Base-by-base conservation (phyloP, 495 filamentous ascomycete genomes). In the Aspergillus sparsus region DNA sequence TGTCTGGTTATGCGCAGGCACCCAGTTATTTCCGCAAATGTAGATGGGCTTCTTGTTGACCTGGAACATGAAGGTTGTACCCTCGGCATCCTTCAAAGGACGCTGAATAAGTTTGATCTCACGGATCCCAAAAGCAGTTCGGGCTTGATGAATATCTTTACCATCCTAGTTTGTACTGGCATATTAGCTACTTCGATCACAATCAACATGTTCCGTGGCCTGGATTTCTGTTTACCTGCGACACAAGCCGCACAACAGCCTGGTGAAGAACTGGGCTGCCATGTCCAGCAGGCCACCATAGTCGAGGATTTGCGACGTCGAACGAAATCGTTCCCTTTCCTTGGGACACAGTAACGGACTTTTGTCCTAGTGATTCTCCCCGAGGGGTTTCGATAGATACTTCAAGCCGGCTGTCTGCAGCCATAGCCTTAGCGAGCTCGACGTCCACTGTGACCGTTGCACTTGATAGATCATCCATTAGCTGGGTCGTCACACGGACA, bases 11-110 rank as follows among this genome's bases (percentile, higher is more conserved):
- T 53, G 49, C 16, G 49, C 7, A 3, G 49, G 49, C 11, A 53
- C 49, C 49, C 49, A 53, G 31, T 53, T 53, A n/a, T 53, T 53
- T 32, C 49, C 49, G n/a, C 49, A 53, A n/a, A 53, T 53, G 33
- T 53, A 53, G 49, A 53, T 53, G 7, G 49, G 49, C 49, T 53
- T 53, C 18, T 34, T 34, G 31, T 53, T 53, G 49, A 53, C 49
- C 31, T 53, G 49, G 49, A 53, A 53, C 49, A 53, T 53, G 31
- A 53, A 53, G 7, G 49, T 53, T 0, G 49, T 53, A 6, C 49
- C 49, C 13, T 31, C 18, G 10, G 49, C 49, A 5, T 34, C 31
- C 13, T 53, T 33, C 13, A 53, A 13, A n/a, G 49, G 49, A 32
- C 49, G 16, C 15, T 53, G 49, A 5, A 53, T 53, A 2, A 53